These are phyloP conservation scores for Glonium stellatum DNA, from an alignment of 495 filamentous ascomycete species.

Conservation along the genomic window DNA sequence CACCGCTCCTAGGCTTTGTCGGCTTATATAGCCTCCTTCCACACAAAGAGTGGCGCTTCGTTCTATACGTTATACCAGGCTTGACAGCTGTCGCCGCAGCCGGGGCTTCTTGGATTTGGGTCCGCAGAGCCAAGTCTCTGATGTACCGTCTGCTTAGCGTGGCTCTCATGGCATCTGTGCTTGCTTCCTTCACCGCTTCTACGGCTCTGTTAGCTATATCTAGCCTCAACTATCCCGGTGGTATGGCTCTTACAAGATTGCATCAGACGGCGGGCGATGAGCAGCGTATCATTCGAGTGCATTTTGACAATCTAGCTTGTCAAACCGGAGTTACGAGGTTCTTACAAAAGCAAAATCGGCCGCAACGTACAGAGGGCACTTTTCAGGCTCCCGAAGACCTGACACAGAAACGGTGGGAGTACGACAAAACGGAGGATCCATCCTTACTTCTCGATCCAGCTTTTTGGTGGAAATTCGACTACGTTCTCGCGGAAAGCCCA, in stretches of 20 bases:
- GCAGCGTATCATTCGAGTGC: conserved; percentile 42
- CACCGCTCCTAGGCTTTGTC: conserved; percentile 66
- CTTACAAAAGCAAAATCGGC: conserved; percentile 34
- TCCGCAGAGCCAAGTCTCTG: conserved; percentile 52
- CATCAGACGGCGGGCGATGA: conserved; percentile 14
- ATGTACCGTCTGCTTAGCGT: conserved; percentile 53
- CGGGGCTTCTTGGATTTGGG: conserved; percentile 68
- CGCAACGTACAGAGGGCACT: conserved; percentile 37
- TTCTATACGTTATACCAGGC: conserved; percentile 77
- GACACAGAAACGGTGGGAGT: conserved; percentile 40
- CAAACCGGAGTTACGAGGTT: conserved; percentile 95
- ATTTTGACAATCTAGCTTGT: conserved; percentile 81
- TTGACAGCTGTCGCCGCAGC: conserved; percentile 73
- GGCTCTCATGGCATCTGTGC: conserved; percentile 49
- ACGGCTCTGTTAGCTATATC: conserved; percentile 56
- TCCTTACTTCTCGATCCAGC: conserved; percentile 46
- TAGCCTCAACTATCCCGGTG: conserved; percentile 39
- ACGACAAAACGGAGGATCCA: conserved; percentile 62
- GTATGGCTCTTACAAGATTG: conserved; percentile 28
- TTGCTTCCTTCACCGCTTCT: conserved; percentile 52
- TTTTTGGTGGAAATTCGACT: conserved; percentile 84
- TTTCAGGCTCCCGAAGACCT: conserved; percentile 15
- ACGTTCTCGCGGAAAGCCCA: conserved; percentile 65
- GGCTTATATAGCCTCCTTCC: conserved; percentile 75
- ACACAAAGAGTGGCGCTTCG: conserved; percentile 96